Conservation (phyloP, 2,329 filamentous ascomycete genomes). For the Claviceps arundinis region DNA sequence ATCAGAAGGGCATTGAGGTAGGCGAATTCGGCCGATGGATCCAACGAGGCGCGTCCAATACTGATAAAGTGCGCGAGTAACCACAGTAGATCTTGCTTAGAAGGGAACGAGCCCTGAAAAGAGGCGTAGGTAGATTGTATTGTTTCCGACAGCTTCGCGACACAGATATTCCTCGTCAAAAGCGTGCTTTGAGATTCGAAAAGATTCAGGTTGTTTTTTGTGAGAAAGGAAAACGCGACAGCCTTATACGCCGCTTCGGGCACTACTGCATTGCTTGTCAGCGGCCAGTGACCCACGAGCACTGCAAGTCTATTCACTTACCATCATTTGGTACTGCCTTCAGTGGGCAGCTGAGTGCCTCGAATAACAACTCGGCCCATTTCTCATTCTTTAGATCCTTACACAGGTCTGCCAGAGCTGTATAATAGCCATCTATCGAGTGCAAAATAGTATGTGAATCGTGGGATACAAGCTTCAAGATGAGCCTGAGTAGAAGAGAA, state of each 20-base stretch:
- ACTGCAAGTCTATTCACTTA: constrained; percentile 6
- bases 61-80: constrained; percentile 55
- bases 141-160: constrained; percentile 26
- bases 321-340: constrained; percentile 8
- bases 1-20: constrained; percentile 40
- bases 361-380: constrained; percentile 13
- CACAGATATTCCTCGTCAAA: constrained; percentile 25
- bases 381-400: constrained; percentile 11
- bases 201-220: constrained; percentile 21
- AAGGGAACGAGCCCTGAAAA: constrained; percentile 11
- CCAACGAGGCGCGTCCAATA: constrained; percentile 29
- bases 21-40: constrained; percentile 21
- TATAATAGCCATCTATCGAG: constrained; percentile 25
- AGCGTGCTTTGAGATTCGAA: constrained; percentile 26
- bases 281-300: not conserved
- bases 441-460: constrained; percentile 12
- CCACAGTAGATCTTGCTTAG: constrained; percentile 40
- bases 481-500: constrained; percentile 22
- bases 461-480: constrained; percentile 16
- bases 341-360: constrained; percentile 19
- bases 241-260: constrained; percentile 18
- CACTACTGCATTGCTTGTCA: not conserved
- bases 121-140: constrained; percentile 25
- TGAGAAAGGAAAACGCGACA: constrained; percentile 26
- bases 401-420: constrained; percentile 24